Base-by-base conservation (phyloP, 371 early-diverging fungal genomes). In the Mortierella sp. region DNA sequence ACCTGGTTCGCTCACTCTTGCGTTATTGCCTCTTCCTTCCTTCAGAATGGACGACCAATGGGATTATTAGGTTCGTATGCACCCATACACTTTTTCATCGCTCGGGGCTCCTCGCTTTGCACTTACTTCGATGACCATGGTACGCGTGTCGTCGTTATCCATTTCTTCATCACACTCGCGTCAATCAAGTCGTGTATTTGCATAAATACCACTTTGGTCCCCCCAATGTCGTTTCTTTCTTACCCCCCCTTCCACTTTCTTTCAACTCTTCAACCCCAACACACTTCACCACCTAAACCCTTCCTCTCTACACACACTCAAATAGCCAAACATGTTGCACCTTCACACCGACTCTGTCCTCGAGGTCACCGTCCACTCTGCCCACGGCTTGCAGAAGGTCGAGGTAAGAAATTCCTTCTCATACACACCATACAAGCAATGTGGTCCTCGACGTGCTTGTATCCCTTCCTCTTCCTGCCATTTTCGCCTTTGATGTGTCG, bases 291-390 rank as follows among this genome's bases (percentile, higher is more conserved):
- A 44, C 54, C 54, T 14, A 55, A 29, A 24, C 3, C 14, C 14
- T 21, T 24, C 43, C 35, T 21, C 27, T 51, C 63, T n/a, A 46
- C 38, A 24, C 51, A 8, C 6, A 51, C 41, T 10, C 27, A 35
- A 70, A 70, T 56, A 41, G 55, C 35, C 71, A 35, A 79, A 56
- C 72, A 79, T 75, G 75, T 74, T 46, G 54, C 70, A 68, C 63
- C 24, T 29, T 27, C 43, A 71, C 41, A 24, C 55, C 74, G 58
- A 56, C 32, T 8, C n/a, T n/a, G 41, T 24, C 54, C 79, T 79
- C 70, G 75, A 80, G 44, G 32, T 80, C 35, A 49, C 38, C 63
- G 63, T 75, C 48, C 75, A 56, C 80, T 38, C 51, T 68, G 75
- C 76, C 38, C 48, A 29, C 68, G 48, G 55, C 63, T 60, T 80